Percentiles rank a stretch among this genome's conserved stretches.
phyloP scores from a whole-genome alignment of 2,329 filamentous ascomycete species.

The Diaporthe eres region DNA sequence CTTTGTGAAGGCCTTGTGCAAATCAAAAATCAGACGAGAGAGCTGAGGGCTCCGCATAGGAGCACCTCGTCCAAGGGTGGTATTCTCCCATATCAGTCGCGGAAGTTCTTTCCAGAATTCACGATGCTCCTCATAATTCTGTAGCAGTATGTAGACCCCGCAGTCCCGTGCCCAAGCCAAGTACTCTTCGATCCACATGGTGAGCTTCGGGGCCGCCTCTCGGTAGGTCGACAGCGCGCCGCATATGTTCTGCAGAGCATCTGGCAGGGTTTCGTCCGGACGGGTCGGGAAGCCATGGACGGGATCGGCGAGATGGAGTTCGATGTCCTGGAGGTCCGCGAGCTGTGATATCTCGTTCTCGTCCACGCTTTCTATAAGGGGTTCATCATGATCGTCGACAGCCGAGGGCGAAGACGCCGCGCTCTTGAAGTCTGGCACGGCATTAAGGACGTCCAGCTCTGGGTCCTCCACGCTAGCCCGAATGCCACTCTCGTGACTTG shows the following conservation, averaged over 20 bases:
- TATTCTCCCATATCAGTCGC: constrained; percentile 58
- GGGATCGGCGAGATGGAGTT: constrained; percentile 56
- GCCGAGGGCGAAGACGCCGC: constrained; percentile 28
- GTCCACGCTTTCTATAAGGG: constrained; percentile 60
- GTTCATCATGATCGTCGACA: constrained; percentile 55
- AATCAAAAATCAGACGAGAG: constrained; percentile 51
- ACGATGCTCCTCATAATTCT: constrained; percentile 60
- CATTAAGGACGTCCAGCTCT: constrained; percentile 55
- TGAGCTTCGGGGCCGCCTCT: constrained; percentile 50
- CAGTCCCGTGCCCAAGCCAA: constrained; percentile 56
- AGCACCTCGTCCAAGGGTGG: constrained; percentile 45
- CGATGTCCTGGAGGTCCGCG: constrained; percentile 43
- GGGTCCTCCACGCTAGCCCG: constrained; percentile 62
- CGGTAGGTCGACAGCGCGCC: constrained; percentile 46
- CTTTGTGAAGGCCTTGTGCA: constrained; percentile 61
- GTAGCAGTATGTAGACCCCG: constrained; percentile 53
- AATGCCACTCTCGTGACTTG: constrained; percentile 49
- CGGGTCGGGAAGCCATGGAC: constrained; percentile 63
- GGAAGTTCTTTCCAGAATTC: constrained; percentile 69
- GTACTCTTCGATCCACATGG: constrained; percentile 66
- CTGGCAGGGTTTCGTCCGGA: constrained; percentile 47
- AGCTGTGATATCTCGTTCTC: constrained; percentile 50
- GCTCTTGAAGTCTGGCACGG: constrained; percentile 33
- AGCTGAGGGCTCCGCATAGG: constrained; percentile 47
- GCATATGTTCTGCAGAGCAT: constrained; percentile 48